A percentile compares a stretch with the other conserved stretches of the same genome.
phyloP scores from a whole-genome alignment of 1,284 basidiomycete species.

The Melampsora americana region DNA sequence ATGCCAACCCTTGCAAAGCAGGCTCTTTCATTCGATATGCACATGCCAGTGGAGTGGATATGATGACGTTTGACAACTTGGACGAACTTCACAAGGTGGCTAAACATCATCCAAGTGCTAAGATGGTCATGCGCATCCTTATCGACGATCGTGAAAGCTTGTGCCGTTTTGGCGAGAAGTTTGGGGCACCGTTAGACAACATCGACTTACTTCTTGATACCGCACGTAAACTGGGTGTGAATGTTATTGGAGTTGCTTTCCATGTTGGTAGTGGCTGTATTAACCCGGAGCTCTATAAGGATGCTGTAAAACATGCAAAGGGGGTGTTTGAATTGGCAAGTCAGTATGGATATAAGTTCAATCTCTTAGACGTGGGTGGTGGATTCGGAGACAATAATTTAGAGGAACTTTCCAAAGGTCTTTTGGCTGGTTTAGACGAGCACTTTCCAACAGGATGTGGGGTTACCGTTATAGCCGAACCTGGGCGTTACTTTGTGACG shows the following conservation, averaged over 20 bases:
- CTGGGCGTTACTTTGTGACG: conserved; percentile 89
- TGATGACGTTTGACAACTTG: conserved; percentile 97
- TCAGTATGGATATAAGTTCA: conserved; percentile 76
- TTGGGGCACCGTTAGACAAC: conserved; percentile 81
- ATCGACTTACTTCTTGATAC: conserved; percentile 76
- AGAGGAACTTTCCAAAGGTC: conserved; percentile 70
- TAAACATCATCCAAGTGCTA: conserved; percentile 73
- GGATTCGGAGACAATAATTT: conserved; percentile 91
- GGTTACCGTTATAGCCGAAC: conserved; percentile 89
- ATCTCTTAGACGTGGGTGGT: conserved; percentile 80
- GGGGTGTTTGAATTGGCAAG: conserved; percentile 82
- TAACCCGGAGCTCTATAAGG: conserved; percentile 81
- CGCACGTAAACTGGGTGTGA: conserved; percentile 73
- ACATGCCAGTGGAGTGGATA: conserved; percentile 71
- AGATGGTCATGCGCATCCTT: conserved; percentile 87
- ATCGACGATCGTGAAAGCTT: conserved; percentile 94
- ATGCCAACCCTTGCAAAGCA: conserved; percentile 98
- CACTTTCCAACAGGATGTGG: conserved; percentile 79
- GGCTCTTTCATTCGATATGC: conserved; percentile 86
- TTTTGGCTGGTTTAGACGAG: conserved; percentile 69
- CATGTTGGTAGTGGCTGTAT: conserved; percentile 97
- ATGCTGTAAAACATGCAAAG: conserved; percentile 80
- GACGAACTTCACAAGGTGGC: conserved; percentile 97
- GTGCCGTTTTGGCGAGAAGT: conserved; percentile 92
- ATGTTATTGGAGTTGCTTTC: conserved; percentile 94